Evolutionary conservation across 164 flowering plant species (phyloP).

Genomic region (Nymphaea colorata): DNA sequence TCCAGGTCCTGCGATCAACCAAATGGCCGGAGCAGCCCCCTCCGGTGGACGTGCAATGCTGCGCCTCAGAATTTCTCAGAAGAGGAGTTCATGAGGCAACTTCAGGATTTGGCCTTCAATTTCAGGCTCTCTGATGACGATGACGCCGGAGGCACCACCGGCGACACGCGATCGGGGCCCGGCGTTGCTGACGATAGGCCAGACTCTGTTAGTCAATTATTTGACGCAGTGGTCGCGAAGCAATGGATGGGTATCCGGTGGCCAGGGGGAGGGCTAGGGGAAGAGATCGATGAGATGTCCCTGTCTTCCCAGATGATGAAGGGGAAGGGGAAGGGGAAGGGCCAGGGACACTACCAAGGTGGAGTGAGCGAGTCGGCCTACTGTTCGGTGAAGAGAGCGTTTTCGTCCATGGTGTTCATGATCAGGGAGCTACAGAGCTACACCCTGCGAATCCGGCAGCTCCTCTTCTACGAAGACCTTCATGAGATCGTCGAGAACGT

Average conservation of each 20-base stretch:
- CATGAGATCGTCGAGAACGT: constrained; percentile 52
- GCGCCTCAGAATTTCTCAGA: constrained; percentile 46
- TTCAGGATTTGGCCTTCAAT: constrained; percentile 42
- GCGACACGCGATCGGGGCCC: background rate
- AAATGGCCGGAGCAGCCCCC: constrained; percentile 9
- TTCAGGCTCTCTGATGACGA: constrained; percentile 33
- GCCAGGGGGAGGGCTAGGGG: constrained; percentile 30
- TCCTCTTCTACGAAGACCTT: constrained; percentile 48
- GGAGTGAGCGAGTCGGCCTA: constrained; percentile 61
- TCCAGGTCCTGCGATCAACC: constrained; percentile 32
- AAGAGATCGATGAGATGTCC: constrained; percentile 67
- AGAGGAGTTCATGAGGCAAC: constrained; percentile 46
- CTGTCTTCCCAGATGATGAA: constrained; percentile 62
- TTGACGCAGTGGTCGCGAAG: constrained; percentile 25
- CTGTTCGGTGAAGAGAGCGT: constrained; percentile 73
- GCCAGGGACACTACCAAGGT: constrained; percentile 5
- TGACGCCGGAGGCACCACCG: background rate
- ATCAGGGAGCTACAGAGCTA: constrained; percentile 78
- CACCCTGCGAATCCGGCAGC: constrained; percentile 61
- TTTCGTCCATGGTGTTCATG: constrained; percentile 89
- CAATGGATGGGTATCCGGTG: constrained; percentile 19
- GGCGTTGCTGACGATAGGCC: background rate
- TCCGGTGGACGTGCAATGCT: constrained; percentile 37
- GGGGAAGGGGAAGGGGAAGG: constrained; percentile 44
- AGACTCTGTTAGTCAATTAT: background rate